Conservation (phyloP, 2,329 filamentous ascomycete species). For the Xylariaceae sp. region DNA sequence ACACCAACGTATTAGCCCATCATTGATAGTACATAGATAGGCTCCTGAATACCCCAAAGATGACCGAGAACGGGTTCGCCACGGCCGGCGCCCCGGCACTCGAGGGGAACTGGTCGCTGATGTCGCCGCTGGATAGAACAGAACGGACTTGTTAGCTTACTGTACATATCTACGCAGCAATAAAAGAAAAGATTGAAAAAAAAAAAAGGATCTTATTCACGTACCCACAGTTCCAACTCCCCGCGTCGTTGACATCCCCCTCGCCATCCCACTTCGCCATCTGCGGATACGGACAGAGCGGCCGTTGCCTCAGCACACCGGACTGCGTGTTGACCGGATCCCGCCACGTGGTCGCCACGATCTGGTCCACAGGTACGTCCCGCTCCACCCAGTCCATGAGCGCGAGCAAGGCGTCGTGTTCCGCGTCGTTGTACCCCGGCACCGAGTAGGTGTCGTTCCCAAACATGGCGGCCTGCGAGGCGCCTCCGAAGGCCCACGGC, state of each 20-base stretch:
- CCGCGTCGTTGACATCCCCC: slow-evolving; percentile 38
- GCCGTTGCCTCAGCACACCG: slow-evolving; percentile 48
- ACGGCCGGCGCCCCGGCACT: slow-evolving; percentile 8
- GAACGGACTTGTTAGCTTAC: not conserved
- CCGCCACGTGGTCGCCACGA: slow-evolving; percentile 42
- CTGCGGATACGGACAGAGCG: slow-evolving; percentile 47
- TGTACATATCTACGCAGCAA: no score
- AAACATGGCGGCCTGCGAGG: slow-evolving; percentile 33
- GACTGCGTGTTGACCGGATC: slow-evolving; percentile 28
- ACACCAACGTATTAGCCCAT: not conserved
- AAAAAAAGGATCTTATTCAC: slow-evolving; percentile 9
- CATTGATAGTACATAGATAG: slow-evolving; percentile 4
- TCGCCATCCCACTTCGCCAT: slow-evolving; percentile 40
- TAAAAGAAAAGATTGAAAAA: not conserved
- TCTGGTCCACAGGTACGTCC: slow-evolving; percentile 34
- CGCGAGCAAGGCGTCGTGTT: slow-evolving; percentile 43
- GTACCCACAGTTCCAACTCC: slow-evolving; percentile 41
- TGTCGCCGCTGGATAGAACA: not conserved
- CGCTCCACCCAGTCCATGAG: slow-evolving; percentile 44
- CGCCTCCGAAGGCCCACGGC: slow-evolving; percentile 45
- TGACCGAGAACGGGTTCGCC: slow-evolving; percentile 21
- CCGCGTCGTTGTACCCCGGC: slow-evolving; percentile 40
- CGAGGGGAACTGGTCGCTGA: not conserved
- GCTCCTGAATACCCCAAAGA: slow-evolving; percentile 13
- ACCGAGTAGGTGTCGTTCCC: slow-evolving; percentile 38